A percentile compares a stretch with the other conserved stretches of the same genome.
Evolutionary conservation across 148 eudicot genomes (phyloP).

Genomic region (Silene latifolia): DNA sequence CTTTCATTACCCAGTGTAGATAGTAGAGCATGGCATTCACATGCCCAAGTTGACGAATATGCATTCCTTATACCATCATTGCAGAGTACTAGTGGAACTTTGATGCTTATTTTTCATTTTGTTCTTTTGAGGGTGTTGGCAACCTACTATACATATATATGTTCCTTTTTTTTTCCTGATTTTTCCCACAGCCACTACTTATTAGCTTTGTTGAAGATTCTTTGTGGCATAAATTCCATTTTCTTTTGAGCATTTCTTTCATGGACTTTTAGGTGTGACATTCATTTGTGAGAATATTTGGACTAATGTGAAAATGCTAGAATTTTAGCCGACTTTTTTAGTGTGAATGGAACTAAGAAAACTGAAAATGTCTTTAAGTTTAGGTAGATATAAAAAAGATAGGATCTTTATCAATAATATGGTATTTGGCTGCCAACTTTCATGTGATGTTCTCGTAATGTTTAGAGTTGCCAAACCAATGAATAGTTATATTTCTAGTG

Average conservation of each 20-base stretch:
- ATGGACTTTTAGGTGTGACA: not conserved
- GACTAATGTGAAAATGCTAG: not conserved
- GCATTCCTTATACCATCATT: not conserved
- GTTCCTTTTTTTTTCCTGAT: not conserved
- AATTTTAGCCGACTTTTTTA: not conserved
- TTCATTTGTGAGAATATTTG: not conserved
- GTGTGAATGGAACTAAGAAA: not conserved
- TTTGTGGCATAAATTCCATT: not conserved
- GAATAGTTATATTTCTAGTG: too few relatives aligned
- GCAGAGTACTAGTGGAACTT: conserved; percentile 1
- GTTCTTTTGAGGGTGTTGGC: not conserved
- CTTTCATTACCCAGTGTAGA: not conserved
- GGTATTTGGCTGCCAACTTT: not conserved
- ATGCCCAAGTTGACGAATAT: not conserved
- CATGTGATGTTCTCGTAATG: not conserved
- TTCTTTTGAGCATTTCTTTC: not conserved
- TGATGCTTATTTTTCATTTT: not conserved
- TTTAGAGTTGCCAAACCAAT: not conserved
- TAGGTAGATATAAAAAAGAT: not conserved
- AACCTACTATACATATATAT: not conserved
- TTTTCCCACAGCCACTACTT: not conserved
- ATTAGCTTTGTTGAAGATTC: not conserved
- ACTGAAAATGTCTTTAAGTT: not conserved
- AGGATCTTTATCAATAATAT: not conserved
- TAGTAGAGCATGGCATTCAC: not conserved